Percentiles rank a stretch among this genome's conserved stretches.
phyloP scores from a whole-genome alignment of 768 basidiomycete genomes.

The Phanerochaete sordida region DNA sequence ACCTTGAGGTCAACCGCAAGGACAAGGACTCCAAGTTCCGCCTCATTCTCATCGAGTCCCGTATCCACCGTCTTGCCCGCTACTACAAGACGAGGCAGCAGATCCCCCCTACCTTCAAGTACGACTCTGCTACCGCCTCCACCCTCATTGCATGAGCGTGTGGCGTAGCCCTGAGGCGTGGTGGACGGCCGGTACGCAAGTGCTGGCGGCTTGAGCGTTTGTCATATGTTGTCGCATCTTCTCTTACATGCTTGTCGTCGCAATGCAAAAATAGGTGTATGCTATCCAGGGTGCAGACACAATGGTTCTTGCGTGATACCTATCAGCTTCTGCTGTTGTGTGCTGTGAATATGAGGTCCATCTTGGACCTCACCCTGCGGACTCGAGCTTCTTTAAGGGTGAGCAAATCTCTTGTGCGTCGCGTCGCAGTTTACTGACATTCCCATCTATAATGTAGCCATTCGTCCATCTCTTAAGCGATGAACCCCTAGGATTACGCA shows the following conservation, averaged over 20 bases:
- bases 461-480: too few species aligned
- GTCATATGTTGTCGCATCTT: slow-evolving; percentile 10
- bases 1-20: slow-evolving; percentile 96
- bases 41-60: slow-evolving; percentile 97
- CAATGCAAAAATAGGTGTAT: slow-evolving; percentile 18
- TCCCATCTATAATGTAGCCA: too few species aligned
- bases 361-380: not conserved
- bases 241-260: slow-evolving; percentile 10
- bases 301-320: not conserved
- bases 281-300: slow-evolving; percentile 1
- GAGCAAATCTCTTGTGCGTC: not conserved
- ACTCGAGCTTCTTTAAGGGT: not conserved
- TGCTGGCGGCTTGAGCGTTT: slow-evolving; percentile 2
- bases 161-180: not conserved
- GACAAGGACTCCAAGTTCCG: slow-evolving; percentile 98
- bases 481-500: too few species aligned
- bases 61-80: slow-evolving; percentile 95
- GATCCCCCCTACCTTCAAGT: slow-evolving; percentile 97
- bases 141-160: slow-evolving; percentile 73
- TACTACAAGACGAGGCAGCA: slow-evolving; percentile 99
- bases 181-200: not conserved
- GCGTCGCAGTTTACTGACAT: too few species aligned
- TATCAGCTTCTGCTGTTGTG: not conserved
- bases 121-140: slow-evolving; percentile 93
- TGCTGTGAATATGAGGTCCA: not conserved